Percentiles rank a stretch among this genome's conserved stretches.
Evolutionary conservation across 768 basidiomycete species (phyloP).

Genomic region (Rhizopogon rudus): DNA sequence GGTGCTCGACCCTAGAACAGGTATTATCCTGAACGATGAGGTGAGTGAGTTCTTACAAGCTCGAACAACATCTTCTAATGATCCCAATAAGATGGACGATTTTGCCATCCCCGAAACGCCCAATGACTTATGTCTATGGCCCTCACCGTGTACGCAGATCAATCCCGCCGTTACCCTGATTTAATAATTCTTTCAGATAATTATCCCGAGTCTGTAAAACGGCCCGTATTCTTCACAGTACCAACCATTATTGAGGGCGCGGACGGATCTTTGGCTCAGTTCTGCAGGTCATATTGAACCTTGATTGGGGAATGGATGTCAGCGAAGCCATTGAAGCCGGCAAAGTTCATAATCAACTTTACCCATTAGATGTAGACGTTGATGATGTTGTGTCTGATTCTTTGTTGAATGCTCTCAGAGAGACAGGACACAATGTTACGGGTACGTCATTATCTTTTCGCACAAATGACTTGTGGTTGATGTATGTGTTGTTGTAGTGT

Average conservation of each 20-base stretch:
- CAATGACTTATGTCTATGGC: slow-evolving; percentile 78
- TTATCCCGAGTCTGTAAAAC: slow-evolving; percentile 83
- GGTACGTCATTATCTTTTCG: slow-evolving; percentile 33
- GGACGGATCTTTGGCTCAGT: slow-evolving; percentile 79
- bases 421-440: slow-evolving; percentile 67
- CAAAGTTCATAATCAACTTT: slow-evolving; percentile 84
- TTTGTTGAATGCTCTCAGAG: slow-evolving; percentile 50
- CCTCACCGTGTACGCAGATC: slow-evolving; percentile 66
- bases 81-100: slow-evolving; percentile 68
- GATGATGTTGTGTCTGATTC: slow-evolving; percentile 57
- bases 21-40: slow-evolving; percentile 88
- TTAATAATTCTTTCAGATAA: slow-evolving; percentile 50
- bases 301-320: slow-evolving; percentile 74
- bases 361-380: slow-evolving; percentile 54
- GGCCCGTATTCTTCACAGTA: slow-evolving; percentile 80
- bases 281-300: slow-evolving; percentile 73
- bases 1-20: slow-evolving; percentile 83
- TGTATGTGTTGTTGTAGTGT: slow-evolving; percentile 31
- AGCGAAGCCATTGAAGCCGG: slow-evolving; percentile 80
- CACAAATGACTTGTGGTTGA: neutral
- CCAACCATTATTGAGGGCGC: slow-evolving; percentile 84
- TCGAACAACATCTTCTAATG: neutral
- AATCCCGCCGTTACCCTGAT: neutral
- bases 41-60: slow-evolving; percentile 24
- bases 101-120: slow-evolving; percentile 84